These are phyloP conservation scores for Sporisorium iseilematis-ciliati DNA, from an alignment of 1,284 basidiomycete species.

Conservation along the genomic window DNA sequence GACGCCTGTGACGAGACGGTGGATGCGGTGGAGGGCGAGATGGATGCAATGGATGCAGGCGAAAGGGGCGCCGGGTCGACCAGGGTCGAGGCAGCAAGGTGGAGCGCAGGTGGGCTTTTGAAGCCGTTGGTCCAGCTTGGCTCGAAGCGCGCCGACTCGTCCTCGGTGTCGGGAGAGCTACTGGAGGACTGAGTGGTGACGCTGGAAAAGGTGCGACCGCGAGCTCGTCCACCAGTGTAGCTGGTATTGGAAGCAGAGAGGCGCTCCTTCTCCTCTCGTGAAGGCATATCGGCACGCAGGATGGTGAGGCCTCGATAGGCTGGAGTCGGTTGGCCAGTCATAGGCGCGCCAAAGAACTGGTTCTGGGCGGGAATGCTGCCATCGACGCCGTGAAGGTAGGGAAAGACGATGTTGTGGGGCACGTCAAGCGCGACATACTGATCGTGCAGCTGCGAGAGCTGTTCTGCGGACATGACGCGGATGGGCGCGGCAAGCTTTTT, in stretches of 20 bases:
- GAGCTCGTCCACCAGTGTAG: slow-evolving; percentile 26
- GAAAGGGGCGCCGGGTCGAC: slow-evolving; percentile 10
- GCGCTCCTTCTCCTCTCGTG: slow-evolving; percentile 37
- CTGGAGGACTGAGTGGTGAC: slow-evolving; percentile 49
- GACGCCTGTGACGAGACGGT: slow-evolving; percentile 47
- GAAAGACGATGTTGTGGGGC: slow-evolving; percentile 64
- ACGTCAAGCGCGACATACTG: slow-evolving; percentile 59
- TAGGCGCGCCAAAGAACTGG: slow-evolving; percentile 60
- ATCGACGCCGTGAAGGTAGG: slow-evolving; percentile 67
- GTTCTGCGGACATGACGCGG: slow-evolving; percentile 57
- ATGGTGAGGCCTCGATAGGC: slow-evolving; percentile 66
- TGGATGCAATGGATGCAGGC: slow-evolving; percentile 19
- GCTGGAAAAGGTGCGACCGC: slow-evolving; percentile 50
- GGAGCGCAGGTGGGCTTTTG: slow-evolving; percentile 7
- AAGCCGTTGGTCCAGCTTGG: slow-evolving; percentile 23
- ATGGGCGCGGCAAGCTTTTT: slow-evolving; percentile 49
- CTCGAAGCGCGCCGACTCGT: slow-evolving; percentile 34
- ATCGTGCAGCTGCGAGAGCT: slow-evolving; percentile 56
- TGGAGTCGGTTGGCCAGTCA: slow-evolving; percentile 53
- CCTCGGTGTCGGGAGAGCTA: slow-evolving; percentile 47
- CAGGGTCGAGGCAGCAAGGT: slow-evolving; percentile 5
- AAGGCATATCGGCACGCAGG: slow-evolving; percentile 66
- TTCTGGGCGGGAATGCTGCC: slow-evolving; percentile 61
- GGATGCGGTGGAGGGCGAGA: slow-evolving; percentile 50
- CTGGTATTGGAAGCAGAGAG: slow-evolving; percentile 25